These are phyloP conservation scores for Claviceps fusiformis DNA, from an alignment of 2,329 filamentous ascomycete genomes.

Conservation along the genomic window DNA sequence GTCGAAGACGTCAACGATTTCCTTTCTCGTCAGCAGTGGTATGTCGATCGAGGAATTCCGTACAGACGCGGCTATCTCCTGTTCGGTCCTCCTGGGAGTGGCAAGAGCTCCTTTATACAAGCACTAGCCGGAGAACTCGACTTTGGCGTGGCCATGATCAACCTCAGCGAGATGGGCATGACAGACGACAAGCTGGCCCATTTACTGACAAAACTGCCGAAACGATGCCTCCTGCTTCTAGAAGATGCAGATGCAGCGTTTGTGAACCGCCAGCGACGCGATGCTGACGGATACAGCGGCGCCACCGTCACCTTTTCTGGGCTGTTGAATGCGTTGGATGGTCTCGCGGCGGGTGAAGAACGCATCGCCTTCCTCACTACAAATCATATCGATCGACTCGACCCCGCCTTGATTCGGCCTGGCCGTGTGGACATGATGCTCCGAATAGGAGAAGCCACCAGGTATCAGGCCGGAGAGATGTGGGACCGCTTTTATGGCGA, in stretches of 20 bases:
- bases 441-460: slow-evolving; percentile 74
- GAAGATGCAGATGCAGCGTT: slow-evolving; percentile 92
- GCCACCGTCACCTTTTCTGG: slow-evolving; percentile 91
- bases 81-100: slow-evolving; percentile 79
- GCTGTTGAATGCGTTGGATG: slow-evolving; percentile 72
- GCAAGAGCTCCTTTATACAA: slow-evolving; percentile 93
- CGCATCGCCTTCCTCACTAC: slow-evolving; percentile 88
- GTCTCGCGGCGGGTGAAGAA: slow-evolving; percentile 89
- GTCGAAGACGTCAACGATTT: slow-evolving; percentile 75
- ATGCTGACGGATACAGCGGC: slow-evolving; percentile 71
- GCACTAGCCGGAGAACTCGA: slow-evolving; percentile 85
- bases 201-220: slow-evolving; percentile 72
- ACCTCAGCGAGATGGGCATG: slow-evolving; percentile 77
- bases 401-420: slow-evolving; percentile 78
- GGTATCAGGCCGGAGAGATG: slow-evolving; percentile 71
- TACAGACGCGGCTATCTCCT: slow-evolving; percentile 82
- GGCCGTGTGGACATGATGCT: slow-evolving; percentile 91
- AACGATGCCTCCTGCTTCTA: slow-evolving; percentile 66
- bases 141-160: slow-evolving; percentile 85
- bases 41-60: slow-evolving; percentile 85
- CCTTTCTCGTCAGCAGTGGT: slow-evolving; percentile 68
- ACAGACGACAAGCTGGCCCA: slow-evolving; percentile 83
- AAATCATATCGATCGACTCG: slow-evolving; percentile 81
- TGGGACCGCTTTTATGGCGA: slow-evolving; percentile 95
- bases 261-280: slow-evolving; percentile 62